Evolutionary conservation across 2,329 filamentous ascomycete species (phyloP).

Genomic region (Lecanoromycetidae sp.): DNA sequence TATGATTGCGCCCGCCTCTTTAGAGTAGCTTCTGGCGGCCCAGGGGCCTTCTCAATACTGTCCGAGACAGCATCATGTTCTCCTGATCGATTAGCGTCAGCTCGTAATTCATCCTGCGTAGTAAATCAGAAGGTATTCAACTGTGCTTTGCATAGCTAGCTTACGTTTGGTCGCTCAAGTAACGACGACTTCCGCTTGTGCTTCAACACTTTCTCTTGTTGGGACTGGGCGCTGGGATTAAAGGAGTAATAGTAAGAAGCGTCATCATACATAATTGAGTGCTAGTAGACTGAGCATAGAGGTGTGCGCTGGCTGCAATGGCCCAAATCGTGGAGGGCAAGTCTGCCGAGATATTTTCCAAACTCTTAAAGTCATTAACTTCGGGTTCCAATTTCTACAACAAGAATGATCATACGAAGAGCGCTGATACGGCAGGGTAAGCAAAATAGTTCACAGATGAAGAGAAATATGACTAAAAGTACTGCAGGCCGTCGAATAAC

Average conservation of each 20-base stretch:
- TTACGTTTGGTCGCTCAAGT: conserved; percentile 53
- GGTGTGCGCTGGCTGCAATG: neutral
- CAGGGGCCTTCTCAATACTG: conserved; percentile 40
- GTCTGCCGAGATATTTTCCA: conserved; percentile 7
- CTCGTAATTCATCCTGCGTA: conserved; percentile 21
- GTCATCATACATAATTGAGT: conserved; percentile 60
- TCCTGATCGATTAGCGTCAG: conserved; percentile 17
- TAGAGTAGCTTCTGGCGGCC: conserved; percentile 55
- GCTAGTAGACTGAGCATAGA: neutral
- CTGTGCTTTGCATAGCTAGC: conserved; percentile 21
- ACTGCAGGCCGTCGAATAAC: conserved; percentile 4
- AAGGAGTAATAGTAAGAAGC: conserved; percentile 61
- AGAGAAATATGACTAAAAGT: neutral
- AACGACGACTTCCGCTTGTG: conserved; percentile 60
- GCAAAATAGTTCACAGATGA: neutral
- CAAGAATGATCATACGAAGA: conserved; percentile 17
- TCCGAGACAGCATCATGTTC: neutral
- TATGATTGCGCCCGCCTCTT: conserved; percentile 61
- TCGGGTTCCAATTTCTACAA: neutral
- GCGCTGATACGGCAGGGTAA: conserved; percentile 14
- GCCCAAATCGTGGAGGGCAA: conserved; percentile 2
- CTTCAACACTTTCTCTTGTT: conserved; percentile 37
- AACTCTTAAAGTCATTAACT: neutral
- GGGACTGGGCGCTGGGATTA: conserved; percentile 49
- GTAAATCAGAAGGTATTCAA: conserved; percentile 26